phyloP scores from a whole-genome alignment of 176 grass and related monocot genomes.

The Musa beccarii region DNA sequence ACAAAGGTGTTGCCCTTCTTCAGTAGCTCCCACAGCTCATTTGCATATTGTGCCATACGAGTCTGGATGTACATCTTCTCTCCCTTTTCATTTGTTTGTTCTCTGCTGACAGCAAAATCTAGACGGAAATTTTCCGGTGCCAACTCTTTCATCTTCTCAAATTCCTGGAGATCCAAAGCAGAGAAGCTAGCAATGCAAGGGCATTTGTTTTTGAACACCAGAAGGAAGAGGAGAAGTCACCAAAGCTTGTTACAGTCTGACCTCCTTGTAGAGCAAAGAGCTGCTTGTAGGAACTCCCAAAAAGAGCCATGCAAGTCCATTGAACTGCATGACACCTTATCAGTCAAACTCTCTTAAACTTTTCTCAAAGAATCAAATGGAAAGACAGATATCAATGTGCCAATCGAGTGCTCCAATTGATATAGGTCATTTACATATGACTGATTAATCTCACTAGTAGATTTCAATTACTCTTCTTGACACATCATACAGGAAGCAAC shows the following conservation, averaged over 20 bases:
- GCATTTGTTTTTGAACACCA: background rate
- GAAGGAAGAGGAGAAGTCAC: background rate
- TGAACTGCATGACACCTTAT: conserved; percentile 48
- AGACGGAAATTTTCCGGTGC: conserved; percentile 71
- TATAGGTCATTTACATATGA: background rate
- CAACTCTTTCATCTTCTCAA: conserved; percentile 78
- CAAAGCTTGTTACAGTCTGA: conserved; percentile 8
- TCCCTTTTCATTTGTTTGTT: conserved; percentile 65
- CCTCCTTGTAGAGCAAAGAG: conserved; percentile 80
- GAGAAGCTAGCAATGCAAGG: background rate
- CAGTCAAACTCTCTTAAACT: background rate
- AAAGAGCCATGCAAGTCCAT: conserved; percentile 89
- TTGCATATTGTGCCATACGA: conserved; percentile 71
- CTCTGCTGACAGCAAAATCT: conserved; percentile 83
- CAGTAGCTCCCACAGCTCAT: conserved; percentile 80
- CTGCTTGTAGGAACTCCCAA: conserved; percentile 86
- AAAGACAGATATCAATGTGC: background rate
- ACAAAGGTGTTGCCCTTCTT: conserved; percentile 97
- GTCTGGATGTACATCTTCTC: conserved; percentile 99
- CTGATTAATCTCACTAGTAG: background rate
- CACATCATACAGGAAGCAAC: background rate
- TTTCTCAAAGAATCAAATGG: background rate
- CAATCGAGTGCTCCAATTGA: background rate
- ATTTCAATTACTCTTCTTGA: background rate
- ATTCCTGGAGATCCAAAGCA: conserved; percentile 38